Percentiles rank a stretch among this genome's conserved stretches.
Conservation (phyloP, 768 basidiomycete genomes). For the Rhodotorula kratochvilovae region DNA sequence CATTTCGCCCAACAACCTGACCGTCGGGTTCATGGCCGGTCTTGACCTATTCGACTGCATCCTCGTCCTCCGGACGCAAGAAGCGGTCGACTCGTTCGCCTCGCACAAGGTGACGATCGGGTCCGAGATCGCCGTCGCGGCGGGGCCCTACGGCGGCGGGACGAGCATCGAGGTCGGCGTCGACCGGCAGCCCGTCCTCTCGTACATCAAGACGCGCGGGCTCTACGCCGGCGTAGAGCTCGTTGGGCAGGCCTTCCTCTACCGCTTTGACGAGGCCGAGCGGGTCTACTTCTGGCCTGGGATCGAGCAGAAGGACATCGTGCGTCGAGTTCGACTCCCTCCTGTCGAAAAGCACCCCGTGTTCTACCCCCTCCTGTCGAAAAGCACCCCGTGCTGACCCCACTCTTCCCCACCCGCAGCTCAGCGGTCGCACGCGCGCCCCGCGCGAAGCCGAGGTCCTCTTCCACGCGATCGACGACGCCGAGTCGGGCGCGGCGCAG, state of each 20-base stretch:
- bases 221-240: conserved; percentile 44
- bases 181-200: conserved; percentile 39
- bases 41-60: conserved; percentile 39
- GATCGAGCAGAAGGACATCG: conserved; percentile 16
- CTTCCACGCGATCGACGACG: conserved; percentile 21
- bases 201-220: conserved; percentile 32
- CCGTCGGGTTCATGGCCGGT: conserved; percentile 40
- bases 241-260: conserved; percentile 33
- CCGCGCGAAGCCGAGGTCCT: conserved; percentile 28
- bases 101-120: conserved; percentile 42
- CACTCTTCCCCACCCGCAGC: neutral
- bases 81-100: conserved; percentile 42
- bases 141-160: conserved; percentile 42
- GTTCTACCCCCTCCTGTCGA: too few species aligned
- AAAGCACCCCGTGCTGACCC: neutral
- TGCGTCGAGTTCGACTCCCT: neutral
- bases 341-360: too few species aligned
- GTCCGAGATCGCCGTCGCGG: conserved; percentile 38
- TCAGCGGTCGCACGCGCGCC: conserved; percentile 9
- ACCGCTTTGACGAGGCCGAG: conserved; percentile 34
- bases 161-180: conserved; percentile 33
- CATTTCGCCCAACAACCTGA: conserved; percentile 42
- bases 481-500: conserved; percentile 26
- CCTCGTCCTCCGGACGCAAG: conserved; percentile 37
- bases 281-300: conserved; percentile 22